phyloP scores from a whole-genome alignment of 2,329 filamentous ascomycete genomes.

The Ascochyta fabae region DNA sequence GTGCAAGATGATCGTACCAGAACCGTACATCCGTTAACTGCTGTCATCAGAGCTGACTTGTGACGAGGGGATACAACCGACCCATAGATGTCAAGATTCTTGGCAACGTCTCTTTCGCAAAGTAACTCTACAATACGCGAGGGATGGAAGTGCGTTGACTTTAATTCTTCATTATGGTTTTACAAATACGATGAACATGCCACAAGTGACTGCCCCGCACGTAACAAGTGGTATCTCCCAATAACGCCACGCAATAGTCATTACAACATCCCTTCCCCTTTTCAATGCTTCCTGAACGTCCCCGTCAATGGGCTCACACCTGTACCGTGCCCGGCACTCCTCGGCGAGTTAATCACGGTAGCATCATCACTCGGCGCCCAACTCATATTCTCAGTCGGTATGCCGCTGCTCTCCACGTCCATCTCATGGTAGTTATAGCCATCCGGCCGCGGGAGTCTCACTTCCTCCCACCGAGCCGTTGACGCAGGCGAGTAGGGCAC shows the following conservation, averaged over 20 bases:
- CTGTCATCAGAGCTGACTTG: background rate
- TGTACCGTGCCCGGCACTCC: conserved; percentile 12
- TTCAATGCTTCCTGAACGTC: conserved; percentile 13
- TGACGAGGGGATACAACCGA: conserved; percentile 17
- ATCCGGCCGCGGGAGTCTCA: conserved; percentile 21
- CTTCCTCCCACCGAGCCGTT: conserved; percentile 34
- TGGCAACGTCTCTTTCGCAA: background rate
- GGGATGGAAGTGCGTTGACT: too few relatives aligned
- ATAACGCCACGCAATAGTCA: background rate
- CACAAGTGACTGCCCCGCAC: background rate
- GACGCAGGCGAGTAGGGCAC: conserved; percentile 10
- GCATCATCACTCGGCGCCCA: conserved; percentile 34
- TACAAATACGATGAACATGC: background rate
- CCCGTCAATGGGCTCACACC: conserved; percentile 29
- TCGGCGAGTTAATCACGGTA: conserved; percentile 7
- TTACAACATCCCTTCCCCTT: background rate
- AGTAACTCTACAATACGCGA: too few relatives aligned
- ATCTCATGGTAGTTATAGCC: conserved; percentile 16
- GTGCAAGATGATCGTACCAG: conserved; percentile 25
- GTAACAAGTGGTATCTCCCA: background rate
- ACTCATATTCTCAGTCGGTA: conserved; percentile 27
- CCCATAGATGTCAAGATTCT: conserved; percentile 42
- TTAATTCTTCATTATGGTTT: background rate
- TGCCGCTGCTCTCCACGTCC: conserved; percentile 24
- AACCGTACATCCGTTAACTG: conserved; percentile 17